Evolutionary conservation across 768 basidiomycete species (phyloP).

Genomic region (Amyloporia xantha): DNA sequence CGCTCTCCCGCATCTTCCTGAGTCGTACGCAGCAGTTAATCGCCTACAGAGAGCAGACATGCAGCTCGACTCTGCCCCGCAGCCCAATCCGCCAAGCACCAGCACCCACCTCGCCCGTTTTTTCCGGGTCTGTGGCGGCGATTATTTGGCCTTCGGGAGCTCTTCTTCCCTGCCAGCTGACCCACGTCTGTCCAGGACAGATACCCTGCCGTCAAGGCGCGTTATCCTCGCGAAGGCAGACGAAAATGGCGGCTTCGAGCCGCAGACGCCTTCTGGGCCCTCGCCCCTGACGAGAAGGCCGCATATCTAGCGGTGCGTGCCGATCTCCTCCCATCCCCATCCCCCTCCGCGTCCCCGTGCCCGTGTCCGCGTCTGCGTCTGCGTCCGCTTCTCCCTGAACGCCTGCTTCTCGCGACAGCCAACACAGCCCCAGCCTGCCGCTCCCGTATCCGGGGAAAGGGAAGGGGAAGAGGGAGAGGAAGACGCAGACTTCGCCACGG

Average conservation of each 20-base stretch:
- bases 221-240: conserved; percentile 47
- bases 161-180: not conserved
- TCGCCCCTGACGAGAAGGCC: conserved; percentile 21
- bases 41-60: not conserved
- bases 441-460: too few relatives aligned
- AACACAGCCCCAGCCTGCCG: too few relatives aligned
- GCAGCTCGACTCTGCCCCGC: not conserved
- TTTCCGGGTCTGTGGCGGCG: not conserved
- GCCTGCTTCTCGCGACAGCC: too few relatives aligned
- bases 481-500: conserved; percentile 26
- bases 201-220: conserved; percentile 40
- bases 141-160: not conserved
- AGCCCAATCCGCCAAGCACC: not conserved
- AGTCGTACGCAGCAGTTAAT: too few relatives aligned
- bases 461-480: conserved; percentile 2
- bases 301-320: conserved; percentile 14
- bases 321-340: not conserved
- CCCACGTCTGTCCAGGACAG: conserved; percentile 5
- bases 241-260: conserved; percentile 49
- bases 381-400: too few relatives aligned
- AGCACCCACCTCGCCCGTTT: not conserved
- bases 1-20: too few relatives aligned
- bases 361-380: too few relatives aligned
- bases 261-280: conserved; percentile 44
- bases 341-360: not conserved